phyloP scores from a whole-genome alignment of 2,329 filamentous ascomycete genomes.

The Fonsecaea monophora region DNA sequence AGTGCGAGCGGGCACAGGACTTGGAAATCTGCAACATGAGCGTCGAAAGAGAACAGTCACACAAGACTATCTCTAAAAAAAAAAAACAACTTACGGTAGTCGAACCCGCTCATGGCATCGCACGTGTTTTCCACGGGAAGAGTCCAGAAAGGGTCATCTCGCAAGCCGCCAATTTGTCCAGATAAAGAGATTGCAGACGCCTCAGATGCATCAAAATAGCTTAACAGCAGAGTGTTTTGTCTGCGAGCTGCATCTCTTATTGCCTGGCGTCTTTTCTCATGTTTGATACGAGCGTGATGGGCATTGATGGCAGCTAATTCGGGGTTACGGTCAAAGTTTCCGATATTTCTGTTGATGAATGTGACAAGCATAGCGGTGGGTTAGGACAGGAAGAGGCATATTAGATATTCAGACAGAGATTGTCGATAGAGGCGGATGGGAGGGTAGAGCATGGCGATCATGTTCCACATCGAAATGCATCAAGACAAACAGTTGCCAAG shows the following conservation, averaged over 20 bases:
- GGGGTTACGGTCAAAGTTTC: not conserved
- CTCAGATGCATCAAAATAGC: conserved; percentile 4
- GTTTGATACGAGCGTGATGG: conserved; percentile 13
- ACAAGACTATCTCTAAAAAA: not conserved
- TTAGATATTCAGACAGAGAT: not conserved
- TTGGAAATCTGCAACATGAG: conserved; percentile 11
- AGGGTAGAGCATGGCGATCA: not conserved
- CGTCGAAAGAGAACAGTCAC: not conserved
- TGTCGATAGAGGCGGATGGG: not conserved
- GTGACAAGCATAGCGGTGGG: conserved; percentile 5
- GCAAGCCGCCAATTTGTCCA: conserved; percentile 15
- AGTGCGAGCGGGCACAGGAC: conserved; percentile 20
- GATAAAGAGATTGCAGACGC: not conserved
- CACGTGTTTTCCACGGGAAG: conserved; percentile 20
- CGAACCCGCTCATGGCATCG: conserved; percentile 10
- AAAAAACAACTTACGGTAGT: conserved; percentile 5
- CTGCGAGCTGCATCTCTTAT: conserved; percentile 3
- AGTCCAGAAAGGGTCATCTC: conserved; percentile 23
- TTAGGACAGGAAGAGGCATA: not conserved
- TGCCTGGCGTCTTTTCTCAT: conserved; percentile 1
- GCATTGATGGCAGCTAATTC: conserved; percentile 17
- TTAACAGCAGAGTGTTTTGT: conserved; percentile 3
- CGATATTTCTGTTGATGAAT: conserved; percentile 19
- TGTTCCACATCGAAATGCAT: too few species aligned
- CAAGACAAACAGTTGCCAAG: too few species aligned